Evolutionary conservation across 2,329 filamentous ascomycete species (phyloP).

Genomic region (Diaporthe aspalathi): DNA sequence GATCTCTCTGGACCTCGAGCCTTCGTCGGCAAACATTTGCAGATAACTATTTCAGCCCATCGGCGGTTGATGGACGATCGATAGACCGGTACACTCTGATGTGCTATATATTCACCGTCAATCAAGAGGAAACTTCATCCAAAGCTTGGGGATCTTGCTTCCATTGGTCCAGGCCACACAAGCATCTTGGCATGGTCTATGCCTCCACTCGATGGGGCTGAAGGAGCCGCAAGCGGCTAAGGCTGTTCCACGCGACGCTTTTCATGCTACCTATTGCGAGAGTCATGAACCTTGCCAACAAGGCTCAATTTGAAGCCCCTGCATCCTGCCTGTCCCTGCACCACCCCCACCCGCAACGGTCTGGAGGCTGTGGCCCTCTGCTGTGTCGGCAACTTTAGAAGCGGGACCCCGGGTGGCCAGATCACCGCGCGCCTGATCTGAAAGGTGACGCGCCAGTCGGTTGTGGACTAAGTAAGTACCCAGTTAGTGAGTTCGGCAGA

Average conservation of each 20-base stretch:
- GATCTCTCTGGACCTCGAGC: slow-evolving; percentile 13
- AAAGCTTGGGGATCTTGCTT: slow-evolving; percentile 10
- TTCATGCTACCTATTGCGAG: slow-evolving; percentile 8
- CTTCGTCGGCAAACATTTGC: not conserved
- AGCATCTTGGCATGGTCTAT: slow-evolving; percentile 13
- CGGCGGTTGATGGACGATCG: not conserved
- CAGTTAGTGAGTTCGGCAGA: slow-evolving; percentile 1
- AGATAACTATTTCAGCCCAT: not conserved
- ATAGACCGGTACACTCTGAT: not conserved
- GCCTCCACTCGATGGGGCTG: slow-evolving; percentile 9
- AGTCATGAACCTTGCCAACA: slow-evolving; percentile 31
- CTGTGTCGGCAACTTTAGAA: slow-evolving; percentile 8
- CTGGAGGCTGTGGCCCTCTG: slow-evolving; percentile 11
- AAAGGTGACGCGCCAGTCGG: slow-evolving; percentile 5
- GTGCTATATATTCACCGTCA: slow-evolving; percentile 19
- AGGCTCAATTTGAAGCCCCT: slow-evolving; percentile 31
- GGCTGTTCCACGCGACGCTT: slow-evolving; percentile 22
- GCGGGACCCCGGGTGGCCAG: not conserved
- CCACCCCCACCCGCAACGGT: not conserved
- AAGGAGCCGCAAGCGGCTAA: slow-evolving; percentile 28
- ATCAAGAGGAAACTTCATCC: slow-evolving; percentile 21
- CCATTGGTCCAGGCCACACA: slow-evolving; percentile 16
- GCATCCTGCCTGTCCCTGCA: slow-evolving; percentile 15
- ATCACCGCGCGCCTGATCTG: slow-evolving; percentile 28
- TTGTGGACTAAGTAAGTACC: too few species aligned